These are phyloP conservation scores for Antitrichia curtipendula DNA, from an alignment of 225 moss, liverwort and hornwort species.

Conservation along the genomic window DNA sequence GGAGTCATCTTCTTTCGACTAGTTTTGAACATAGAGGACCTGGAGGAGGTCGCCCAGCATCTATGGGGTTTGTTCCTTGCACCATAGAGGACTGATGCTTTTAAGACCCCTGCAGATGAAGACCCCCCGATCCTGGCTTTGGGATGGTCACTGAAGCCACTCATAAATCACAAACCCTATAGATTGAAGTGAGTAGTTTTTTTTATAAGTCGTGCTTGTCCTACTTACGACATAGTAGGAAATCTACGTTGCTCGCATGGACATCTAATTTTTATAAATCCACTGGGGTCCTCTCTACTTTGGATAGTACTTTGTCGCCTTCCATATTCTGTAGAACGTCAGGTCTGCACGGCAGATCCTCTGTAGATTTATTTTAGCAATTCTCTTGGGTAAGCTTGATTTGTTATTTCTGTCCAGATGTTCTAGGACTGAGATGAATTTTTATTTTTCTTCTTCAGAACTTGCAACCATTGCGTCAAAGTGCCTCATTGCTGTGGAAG, in stretches of 20 bases:
- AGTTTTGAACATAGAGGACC: neutral
- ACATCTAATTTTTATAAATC: neutral
- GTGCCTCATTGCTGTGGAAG: constrained; percentile 63
- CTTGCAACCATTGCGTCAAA: constrained; percentile 62
- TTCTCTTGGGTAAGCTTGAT: neutral
- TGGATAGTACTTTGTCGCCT: neutral
- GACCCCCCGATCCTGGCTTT: neutral
- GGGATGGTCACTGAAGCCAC: neutral
- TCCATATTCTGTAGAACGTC: neutral
- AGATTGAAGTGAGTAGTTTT: neutral
- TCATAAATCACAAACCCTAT: neutral
- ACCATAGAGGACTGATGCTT: neutral
- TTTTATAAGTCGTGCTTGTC: no score
- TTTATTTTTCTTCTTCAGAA: constrained; percentile 29
- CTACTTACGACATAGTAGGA: neutral
- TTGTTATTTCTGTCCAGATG: neutral
- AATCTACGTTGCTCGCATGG: no score
- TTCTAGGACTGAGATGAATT: neutral
- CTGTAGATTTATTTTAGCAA: neutral
- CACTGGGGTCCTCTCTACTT: neutral
- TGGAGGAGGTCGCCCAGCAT: neutral
- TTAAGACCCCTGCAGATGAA: neutral
- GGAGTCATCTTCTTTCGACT: neutral
- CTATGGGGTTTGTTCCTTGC: neutral
- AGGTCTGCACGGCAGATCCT: neutral